Conservation (phyloP, 345 rosid genomes). For the Lepidium didymum region DNA sequence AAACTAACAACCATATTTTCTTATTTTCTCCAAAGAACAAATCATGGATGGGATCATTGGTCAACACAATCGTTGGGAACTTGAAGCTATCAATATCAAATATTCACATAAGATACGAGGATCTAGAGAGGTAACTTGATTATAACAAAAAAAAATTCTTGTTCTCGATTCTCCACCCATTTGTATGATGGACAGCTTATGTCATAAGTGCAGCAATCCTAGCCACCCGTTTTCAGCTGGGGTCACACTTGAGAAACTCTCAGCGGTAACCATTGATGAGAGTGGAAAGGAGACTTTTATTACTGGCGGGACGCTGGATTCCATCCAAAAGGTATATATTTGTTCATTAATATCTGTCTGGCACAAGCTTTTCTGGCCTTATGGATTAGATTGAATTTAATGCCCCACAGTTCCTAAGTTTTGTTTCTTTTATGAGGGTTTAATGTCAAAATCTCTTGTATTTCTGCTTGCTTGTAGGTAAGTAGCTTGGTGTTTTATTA, state of each 20-base stretch:
- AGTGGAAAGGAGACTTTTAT: slow-evolving; percentile 86
- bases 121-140: slow-evolving; percentile 70
- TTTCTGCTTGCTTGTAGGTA: neutral
- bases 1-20: slow-evolving; percentile 22
- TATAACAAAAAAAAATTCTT: neutral
- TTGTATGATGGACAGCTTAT: slow-evolving; percentile 2
- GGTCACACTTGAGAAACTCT: slow-evolving; percentile 79
- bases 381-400: neutral
- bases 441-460: slow-evolving; percentile 9
- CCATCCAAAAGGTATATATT: slow-evolving; percentile 68
- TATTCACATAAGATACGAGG: slow-evolving; percentile 97
- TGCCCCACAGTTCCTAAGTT: neutral
- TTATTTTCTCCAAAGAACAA: slow-evolving; percentile 57
- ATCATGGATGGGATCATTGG: slow-evolving; percentile 93
- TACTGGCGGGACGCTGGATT: slow-evolving; percentile 67
- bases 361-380: slow-evolving; percentile 6
- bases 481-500: neutral
- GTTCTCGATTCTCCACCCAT: slow-evolving; percentile 2
- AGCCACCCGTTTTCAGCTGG: slow-evolving; percentile 91
- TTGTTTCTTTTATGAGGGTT: slow-evolving; percentile 6
- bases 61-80: slow-evolving; percentile 92
- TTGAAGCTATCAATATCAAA: slow-evolving; percentile 93
- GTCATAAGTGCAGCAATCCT: slow-evolving; percentile 57
- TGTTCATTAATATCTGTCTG: neutral
- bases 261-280: slow-evolving; percentile 88